Percentiles rank a stretch among this genome's conserved stretches.
Evolutionary conservation across 495 filamentous ascomycete genomes (phyloP).

Genomic region (Mycothermus thermophilus): DNA sequence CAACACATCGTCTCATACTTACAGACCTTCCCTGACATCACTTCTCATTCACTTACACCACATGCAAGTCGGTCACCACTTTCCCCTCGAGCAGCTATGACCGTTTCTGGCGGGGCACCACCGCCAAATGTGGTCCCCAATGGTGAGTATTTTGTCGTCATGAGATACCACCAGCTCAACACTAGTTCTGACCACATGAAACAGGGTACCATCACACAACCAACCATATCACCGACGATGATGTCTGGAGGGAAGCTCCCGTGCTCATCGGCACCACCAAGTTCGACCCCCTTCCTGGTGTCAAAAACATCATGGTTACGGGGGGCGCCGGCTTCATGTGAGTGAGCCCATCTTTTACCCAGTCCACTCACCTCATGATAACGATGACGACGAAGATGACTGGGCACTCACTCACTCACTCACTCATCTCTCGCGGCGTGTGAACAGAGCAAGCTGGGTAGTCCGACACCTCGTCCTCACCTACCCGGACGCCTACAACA

Average conservation of each 20-base stretch:
- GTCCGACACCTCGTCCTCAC: conserved; percentile 53
- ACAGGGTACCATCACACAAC: too few species aligned
- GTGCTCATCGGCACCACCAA: conserved; percentile 48
- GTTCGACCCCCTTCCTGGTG: conserved; percentile 46
- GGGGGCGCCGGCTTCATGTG: conserved; percentile 65
- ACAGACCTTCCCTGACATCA: too few species aligned
- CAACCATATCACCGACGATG: conserved; percentile 38
- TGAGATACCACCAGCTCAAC: too few species aligned
- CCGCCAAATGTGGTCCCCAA: neutral
- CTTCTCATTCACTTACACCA: too few species aligned
- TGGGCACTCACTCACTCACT: conserved; percentile 8
- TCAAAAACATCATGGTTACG: conserved; percentile 60
- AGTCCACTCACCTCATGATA: too few species aligned
- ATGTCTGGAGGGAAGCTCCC: conserved; percentile 52
- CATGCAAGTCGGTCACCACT: too few species aligned
- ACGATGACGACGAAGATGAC: too few species aligned
- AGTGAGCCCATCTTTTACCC: too few species aligned
- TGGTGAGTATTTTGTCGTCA: conserved; percentile 3
- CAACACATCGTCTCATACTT: too few species aligned
- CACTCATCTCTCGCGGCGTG: too few species aligned
- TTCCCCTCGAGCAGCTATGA: too few species aligned
- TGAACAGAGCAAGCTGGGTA: conserved; percentile 49
- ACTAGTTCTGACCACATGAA: too few species aligned
- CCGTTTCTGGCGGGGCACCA: neutral
- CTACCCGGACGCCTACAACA: conserved; percentile 54